phyloP scores from a whole-genome alignment of 345 rosid species.

The Capsella bursapastoris region DNA sequence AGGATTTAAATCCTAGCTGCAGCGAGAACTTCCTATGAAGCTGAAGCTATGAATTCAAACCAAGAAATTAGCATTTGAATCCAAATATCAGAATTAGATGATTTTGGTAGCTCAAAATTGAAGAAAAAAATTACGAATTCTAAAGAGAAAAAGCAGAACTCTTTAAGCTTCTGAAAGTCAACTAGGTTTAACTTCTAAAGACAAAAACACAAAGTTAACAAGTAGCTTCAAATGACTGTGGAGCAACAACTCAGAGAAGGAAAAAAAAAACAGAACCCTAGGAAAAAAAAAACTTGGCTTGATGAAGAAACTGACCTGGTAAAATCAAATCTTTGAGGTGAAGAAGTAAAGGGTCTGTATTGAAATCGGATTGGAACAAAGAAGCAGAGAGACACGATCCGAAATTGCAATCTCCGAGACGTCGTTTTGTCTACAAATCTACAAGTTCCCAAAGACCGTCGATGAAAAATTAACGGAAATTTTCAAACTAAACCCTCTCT shows the following conservation, averaged over 20 bases:
- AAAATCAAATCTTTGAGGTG: slow-evolving; percentile 13
- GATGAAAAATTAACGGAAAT: neutral
- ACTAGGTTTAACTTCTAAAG: slow-evolving; percentile 34
- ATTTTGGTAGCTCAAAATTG: neutral
- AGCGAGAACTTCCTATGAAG: neutral
- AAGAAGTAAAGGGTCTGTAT: neutral
- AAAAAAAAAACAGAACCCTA: slow-evolving; percentile 24
- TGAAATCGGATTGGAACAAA: slow-evolving; percentile 34
- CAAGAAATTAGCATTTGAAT: neutral
- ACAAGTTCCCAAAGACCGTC: slow-evolving; percentile 33
- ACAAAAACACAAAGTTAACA: slow-evolving; percentile 15
- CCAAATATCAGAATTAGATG: slow-evolving; percentile 11
- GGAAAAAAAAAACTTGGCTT: slow-evolving; percentile 6
- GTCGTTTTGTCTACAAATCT: slow-evolving; percentile 37
- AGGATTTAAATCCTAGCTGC: slow-evolving; percentile 7
- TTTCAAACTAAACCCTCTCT: slow-evolving; percentile 30
- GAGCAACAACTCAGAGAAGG: slow-evolving; percentile 5
- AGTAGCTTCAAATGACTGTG: slow-evolving; percentile 33
- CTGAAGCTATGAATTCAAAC: slow-evolving; percentile 19
- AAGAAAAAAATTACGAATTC: neutral
- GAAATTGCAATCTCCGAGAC: slow-evolving; percentile 44
- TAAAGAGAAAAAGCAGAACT: neutral
- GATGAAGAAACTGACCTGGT: slow-evolving; percentile 30
- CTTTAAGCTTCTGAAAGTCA: slow-evolving; percentile 33
- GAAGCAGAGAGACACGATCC: slow-evolving; percentile 46